phyloP scores from a whole-genome alignment of 345 rosid species.

The Gynandropsis gynandra region DNA sequence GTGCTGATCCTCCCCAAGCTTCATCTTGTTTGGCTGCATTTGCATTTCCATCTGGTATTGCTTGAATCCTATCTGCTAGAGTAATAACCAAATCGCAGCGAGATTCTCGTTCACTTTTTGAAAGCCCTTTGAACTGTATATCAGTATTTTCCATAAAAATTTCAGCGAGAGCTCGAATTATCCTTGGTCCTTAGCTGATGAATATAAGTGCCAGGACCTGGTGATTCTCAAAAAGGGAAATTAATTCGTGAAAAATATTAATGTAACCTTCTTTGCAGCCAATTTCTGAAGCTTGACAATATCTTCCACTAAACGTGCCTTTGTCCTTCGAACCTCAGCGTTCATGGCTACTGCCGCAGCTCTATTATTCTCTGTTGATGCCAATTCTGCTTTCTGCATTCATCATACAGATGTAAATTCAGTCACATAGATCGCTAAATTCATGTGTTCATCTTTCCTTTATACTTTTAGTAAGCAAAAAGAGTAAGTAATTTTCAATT shows the following conservation, averaged over 20 bases:
- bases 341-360: constrained; percentile 62
- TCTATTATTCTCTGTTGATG: constrained; percentile 47
- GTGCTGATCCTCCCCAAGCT: constrained; percentile 55
- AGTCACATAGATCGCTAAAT: background rate
- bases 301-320: constrained; percentile 62
- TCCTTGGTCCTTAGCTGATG: background rate
- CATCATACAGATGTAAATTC: background rate
- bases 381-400: constrained; percentile 58
- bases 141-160: background rate
- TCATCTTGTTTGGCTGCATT: constrained; percentile 32
- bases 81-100: constrained; percentile 55
- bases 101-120: constrained; percentile 50
- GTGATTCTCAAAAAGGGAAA: background rate
- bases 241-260: background rate
- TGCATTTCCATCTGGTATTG: constrained; percentile 52
- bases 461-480: too few relatives aligned
- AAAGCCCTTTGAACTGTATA: constrained; percentile 63
- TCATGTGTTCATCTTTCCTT: background rate
- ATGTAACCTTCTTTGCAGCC: constrained; percentile 52
- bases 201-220: background rate
- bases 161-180: background rate
- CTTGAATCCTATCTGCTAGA: constrained; percentile 57
- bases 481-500: too few relatives aligned
- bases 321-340: constrained; percentile 73
- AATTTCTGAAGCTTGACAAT: constrained; percentile 58